Evolutionary conservation across 192 early-diverging fungal genomes (phyloP), one percentile per base, ranked within the genome.

Genomic region (Radiomyces spectabilis): DNA sequence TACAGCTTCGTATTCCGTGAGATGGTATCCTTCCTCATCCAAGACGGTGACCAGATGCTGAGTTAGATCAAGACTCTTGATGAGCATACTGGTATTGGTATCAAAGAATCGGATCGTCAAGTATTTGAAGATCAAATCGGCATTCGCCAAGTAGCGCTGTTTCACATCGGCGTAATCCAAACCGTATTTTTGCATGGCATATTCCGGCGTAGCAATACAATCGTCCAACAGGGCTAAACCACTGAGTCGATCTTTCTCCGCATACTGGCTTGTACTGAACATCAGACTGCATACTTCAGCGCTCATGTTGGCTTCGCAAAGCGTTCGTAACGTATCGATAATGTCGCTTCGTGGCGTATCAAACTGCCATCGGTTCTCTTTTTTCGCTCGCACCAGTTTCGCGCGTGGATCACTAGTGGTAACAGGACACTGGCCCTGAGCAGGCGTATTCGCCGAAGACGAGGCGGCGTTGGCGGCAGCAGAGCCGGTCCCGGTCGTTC

Each of bases 61-160:
- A 2, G 91, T 64, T 5, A 94, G 48, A 18, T 94, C 91, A 34
- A 95, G 68, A 52, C 83, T 84, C 61, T 91, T 91, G 19, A 95
- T 76, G 27, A 94, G 70, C 61, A 91, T 88, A 49, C 78, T 87
- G 0, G 93, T 95, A 44, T 85, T 90, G n/a, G 90, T 92, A 51
- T 95, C 93, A 66, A 87, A 90, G 74, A 95, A 89, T 12, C 93
- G 82, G 16, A 95, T 69, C 21, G 90, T 93, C 35, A 90, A 53
- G 57, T 94, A 95, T 51, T 93, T 94, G 32, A 95, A 74, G 34
- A 94, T 57, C 8, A 95, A 54, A 55, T 95, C 93, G 1, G 79
- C 65, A 66, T 85, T 83, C n/a, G 81, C 79, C 7, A 91, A 54
- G 46, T 72, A 87, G 15, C 88, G 76, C 10, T 49, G 51, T 16